phyloP scores from a whole-genome alignment of 208 protist genomes.

The Naegleria gruberi region DNA sequence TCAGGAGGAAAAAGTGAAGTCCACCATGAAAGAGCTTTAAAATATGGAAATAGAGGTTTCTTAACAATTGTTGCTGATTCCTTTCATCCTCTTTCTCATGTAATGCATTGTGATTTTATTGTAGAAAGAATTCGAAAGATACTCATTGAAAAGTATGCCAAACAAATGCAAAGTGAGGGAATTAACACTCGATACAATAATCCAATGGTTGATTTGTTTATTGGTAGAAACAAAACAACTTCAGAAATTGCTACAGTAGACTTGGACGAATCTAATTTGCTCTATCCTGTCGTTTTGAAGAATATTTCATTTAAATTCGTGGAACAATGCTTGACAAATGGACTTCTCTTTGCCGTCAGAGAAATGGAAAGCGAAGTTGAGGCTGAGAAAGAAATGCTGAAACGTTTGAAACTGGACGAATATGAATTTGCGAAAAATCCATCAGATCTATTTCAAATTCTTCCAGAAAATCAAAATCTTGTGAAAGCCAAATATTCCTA shows the following conservation, averaged over 20 bases:
- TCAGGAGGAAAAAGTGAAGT: not conserved
- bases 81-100: not conserved
- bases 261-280: not conserved
- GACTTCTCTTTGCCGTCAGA: not conserved
- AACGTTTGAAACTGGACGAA: no score
- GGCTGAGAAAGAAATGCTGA: no score
- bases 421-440: no score
- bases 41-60: not conserved
- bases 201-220: not conserved
- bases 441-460: no score
- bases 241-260: not conserved
- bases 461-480: no score
- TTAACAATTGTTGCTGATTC: not conserved
- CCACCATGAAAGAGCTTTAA: not conserved
- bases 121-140: not conserved
- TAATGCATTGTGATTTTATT: not conserved
- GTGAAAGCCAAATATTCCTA: no score
- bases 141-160: not conserved
- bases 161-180: no score
- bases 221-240: not conserved
- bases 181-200: no score
- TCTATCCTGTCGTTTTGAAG: not conserved
- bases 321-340: not conserved
- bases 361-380: no score
- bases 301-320: not conserved